Conservation (phyloP, 2,329 filamentous ascomycete genomes). For the Pseudogymnoascus sp. region DNA sequence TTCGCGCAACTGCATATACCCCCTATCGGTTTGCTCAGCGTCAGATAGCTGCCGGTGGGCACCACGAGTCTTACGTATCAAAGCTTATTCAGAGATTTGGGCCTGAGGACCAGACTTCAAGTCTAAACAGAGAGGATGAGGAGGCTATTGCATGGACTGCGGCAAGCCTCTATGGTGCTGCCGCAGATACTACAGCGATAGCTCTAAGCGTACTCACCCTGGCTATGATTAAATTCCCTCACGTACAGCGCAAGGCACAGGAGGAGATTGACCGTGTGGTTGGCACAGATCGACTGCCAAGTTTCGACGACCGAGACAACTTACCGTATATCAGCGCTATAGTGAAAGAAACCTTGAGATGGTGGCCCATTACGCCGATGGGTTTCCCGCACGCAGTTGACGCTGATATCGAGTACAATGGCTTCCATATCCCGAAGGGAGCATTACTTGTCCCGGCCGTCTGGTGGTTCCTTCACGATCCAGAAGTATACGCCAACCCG, state of each 20-base stretch:
- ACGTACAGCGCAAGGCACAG: slow-evolving; percentile 26
- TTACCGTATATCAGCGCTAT: slow-evolving; percentile 40
- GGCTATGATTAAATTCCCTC: slow-evolving; percentile 15
- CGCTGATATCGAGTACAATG: slow-evolving; percentile 48
- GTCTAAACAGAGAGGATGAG: slow-evolving; percentile 10
- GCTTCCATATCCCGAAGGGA: slow-evolving; percentile 47
- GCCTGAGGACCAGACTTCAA: not conserved
- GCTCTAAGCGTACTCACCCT: slow-evolving; percentile 16
- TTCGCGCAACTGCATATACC: slow-evolving; percentile 11
- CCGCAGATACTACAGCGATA: slow-evolving; percentile 14
- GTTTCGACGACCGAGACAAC: slow-evolving; percentile 36
- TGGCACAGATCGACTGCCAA: slow-evolving; percentile 39
- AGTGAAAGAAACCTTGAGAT: slow-evolving; percentile 40
- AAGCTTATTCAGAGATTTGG: slow-evolving; percentile 13
- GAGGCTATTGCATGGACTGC: slow-evolving; percentile 16
- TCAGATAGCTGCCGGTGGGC: slow-evolving; percentile 8
- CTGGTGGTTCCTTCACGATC: slow-evolving; percentile 21
- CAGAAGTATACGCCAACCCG: slow-evolving; percentile 34
- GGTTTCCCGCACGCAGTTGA: slow-evolving; percentile 47
- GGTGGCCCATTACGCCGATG: slow-evolving; percentile 39
- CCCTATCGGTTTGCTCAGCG: slow-evolving; percentile 14
- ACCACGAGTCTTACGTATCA: slow-evolving; percentile 15
- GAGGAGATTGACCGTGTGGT: slow-evolving; percentile 42
- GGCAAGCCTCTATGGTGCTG: slow-evolving; percentile 12
- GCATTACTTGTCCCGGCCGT: slow-evolving; percentile 23